Base-by-base conservation (phyloP, 1,284 basidiomycete species). In the Sphagnurus paluster region DNA sequence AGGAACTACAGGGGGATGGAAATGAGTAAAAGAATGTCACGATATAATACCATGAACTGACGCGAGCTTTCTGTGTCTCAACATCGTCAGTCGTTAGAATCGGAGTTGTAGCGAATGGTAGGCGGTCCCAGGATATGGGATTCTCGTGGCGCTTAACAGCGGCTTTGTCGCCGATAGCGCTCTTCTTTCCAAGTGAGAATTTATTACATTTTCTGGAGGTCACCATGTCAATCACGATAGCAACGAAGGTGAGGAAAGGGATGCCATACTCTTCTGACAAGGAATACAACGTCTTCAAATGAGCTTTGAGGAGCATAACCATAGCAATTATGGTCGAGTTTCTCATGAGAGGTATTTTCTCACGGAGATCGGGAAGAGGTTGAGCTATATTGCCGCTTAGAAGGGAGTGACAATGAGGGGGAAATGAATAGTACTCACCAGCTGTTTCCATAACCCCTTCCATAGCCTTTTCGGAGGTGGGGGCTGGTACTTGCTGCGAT, bases 101-200 rank as follows among this genome's bases (percentile, higher is more conserved):
- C 1, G 80, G 76, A 19, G 60, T 61, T 13, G 68, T 74, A 1
- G 84, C 87, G 56, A 79, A 90, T 1, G 84, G 79, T 42, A 92
- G 62, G 19, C 85, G 77, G 11, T 82, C 76, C 87, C 90, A 93
- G 13, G 76, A 72, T 36, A 91, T 74, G 1, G 80, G 72, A 26
- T 72, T 69, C 9, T 84, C 80, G 55, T 84, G 74, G 14, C 80
- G 77, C 53, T 79, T 81, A 3, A 72, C 64, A 2, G 83, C 86
- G n/a, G 88, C 76, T 60, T 83, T 87, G 63, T 97, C 93, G 1
- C 92, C 93, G 3, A 86, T 60, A 0, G 86, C 79, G 43, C 82
- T 89, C 67, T 95, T 96, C 76, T 95, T 96, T 17, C 88, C 88
- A 3, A 84, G 65, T 2, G 84, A 75, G 58, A 89, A 93, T 66